Base-by-base conservation (phyloP, 257 asterid genomes). In the Ophiorrhiza pumila region DNA sequence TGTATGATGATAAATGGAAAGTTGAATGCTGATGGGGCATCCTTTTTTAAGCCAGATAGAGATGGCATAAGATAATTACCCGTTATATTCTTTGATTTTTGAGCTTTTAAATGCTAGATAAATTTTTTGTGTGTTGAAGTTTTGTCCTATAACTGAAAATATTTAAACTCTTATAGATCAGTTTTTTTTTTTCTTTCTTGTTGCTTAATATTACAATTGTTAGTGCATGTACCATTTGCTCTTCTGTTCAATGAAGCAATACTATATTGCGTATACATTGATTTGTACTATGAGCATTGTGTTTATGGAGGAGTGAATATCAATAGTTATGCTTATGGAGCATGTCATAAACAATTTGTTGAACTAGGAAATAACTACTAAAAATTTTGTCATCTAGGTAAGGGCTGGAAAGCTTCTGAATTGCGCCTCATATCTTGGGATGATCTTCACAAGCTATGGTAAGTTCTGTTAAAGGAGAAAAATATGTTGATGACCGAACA, bases 381-480 rank as follows among this genome's bases (percentile, higher is more conserved):
- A 55, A 7, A 61, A n/a, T 57, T 53, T 66, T 80, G 31, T 22
- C 65, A 64, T 83, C 65, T 66, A 94, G 97, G 98, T 80, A 83
- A 97, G 80, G 71, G 99, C 71, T 94, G 97, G 98, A 94, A 94
- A 85, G 98, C 99, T 75, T 71, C 91, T 77, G 98, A 94, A 78
- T 86, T 94, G 77, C 97, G 97, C 76, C 92, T 94, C 69, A 91
- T 91, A 88, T 91, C 98, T 25, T 94, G 99, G 99, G 98, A 94
- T 80, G 98, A 94, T 82, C 96, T 94, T 75, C 85, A 91, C 63
- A 93, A 91, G 87, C 90, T 94, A 14, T 94, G 98, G 97, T 87
- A 81, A 80, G 96, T 94, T 71, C 92, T 94, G 74, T 80, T 91
- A 60, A 90, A 87, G 89, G 96, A 91, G 79, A 91, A 90, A 82